Base-by-base conservation (phyloP, 2,329 filamentous ascomycete species). In the Cyclaneusma minus region DNA sequence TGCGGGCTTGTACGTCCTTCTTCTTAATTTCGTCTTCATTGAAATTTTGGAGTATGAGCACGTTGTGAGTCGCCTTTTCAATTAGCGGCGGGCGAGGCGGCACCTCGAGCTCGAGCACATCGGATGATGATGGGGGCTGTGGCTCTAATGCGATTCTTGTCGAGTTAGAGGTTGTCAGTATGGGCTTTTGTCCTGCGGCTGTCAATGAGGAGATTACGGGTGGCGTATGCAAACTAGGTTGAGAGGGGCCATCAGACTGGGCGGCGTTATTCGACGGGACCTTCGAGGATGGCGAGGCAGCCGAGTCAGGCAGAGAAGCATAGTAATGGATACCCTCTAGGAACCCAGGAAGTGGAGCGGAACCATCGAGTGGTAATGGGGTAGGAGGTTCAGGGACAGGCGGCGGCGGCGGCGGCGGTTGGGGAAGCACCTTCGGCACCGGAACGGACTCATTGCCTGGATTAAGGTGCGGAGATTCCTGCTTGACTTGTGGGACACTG, bases 31-130 rank as follows among this genome's bases (percentile, higher is more conserved):
- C 47, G 28, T 52, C 37, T 30, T 62, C 51, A 28, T 67, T 60
- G 40, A 72, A 68, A 25, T 63, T 58, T 38, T 66, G 56, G 7
- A 80, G 56, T 27, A 69, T 64, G 5, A 73, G 54, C 7, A 73
- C 55, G 28, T 65, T 65, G 16, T 68, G 60, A 11, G 63, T 61
- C 7, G 62, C 62, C 16, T 65, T 49, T 40, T 58, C 60, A 34
- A 60, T 54, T 9, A 54, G 40, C 7, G 41, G 25, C 9, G 25
- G 25, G 8, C 9, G 8, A 10, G 8, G 8, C 29, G 49, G 42
- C 24, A 16, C 23, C 17, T 24, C 22, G 7, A 24, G 13, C 8
- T 24, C 7, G n/a, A n/a, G n/a, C n/a, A n/a, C n/a, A n/a, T n/a
- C n/a, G n/a, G n/a, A n/a, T n/a, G n/a, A n/a, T 13, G 22, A 7